phyloP scores from a whole-genome alignment of 257 asterid genomes.

The Eucommia ulmoides region DNA sequence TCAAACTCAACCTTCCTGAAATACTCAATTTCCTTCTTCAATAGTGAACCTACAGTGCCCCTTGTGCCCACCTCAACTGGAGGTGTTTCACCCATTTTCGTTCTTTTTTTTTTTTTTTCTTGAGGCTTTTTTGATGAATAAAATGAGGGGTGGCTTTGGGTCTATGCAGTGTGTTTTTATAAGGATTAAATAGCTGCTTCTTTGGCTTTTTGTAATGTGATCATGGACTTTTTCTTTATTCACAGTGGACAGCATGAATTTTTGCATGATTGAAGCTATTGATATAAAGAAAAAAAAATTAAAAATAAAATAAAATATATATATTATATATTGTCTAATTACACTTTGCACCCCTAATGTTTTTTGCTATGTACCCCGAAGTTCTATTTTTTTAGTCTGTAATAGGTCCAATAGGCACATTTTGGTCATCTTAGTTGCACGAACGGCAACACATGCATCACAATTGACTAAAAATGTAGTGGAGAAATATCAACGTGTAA shows the following conservation, averaged over 20 bases:
- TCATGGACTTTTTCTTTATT: not conserved
- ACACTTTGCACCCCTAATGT: too few relatives aligned
- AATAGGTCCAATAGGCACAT: too few relatives aligned
- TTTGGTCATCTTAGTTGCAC: too few relatives aligned
- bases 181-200: not conserved
- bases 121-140: not conserved
- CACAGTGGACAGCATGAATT: not conserved
- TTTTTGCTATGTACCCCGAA: too few relatives aligned
- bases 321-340: too few relatives aligned
- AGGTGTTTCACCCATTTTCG: not conserved
- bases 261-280: not conserved
- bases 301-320: not conserved
- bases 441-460: too few relatives aligned
- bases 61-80: not conserved
- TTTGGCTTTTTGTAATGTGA: not conserved
- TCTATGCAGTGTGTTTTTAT: too few relatives aligned
- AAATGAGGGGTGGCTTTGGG: not conserved
- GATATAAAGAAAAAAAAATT: not conserved
- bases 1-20: not conserved
- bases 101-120: not conserved
- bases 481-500: too few relatives aligned
- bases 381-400: too few relatives aligned
- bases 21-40: slow-evolving; percentile 1
- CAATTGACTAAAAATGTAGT: too few relatives aligned
- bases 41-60: not conserved